Percentiles rank a stretch among this genome's conserved stretches.
Evolutionary conservation across 2,329 filamentous ascomycete genomes (phyloP).

Genomic region (Cytospora piceae): DNA sequence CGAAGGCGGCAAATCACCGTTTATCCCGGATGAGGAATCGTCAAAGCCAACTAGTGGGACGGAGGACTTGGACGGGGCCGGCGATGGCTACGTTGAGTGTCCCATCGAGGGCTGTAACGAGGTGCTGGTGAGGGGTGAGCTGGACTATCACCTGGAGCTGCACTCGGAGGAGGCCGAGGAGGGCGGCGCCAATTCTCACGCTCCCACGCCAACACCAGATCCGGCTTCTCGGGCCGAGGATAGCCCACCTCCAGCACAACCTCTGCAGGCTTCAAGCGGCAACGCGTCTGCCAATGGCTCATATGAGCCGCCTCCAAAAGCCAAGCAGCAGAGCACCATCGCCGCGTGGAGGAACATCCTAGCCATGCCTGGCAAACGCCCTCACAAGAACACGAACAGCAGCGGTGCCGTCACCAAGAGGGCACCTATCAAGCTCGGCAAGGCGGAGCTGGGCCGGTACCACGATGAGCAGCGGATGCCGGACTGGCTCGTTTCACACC

Average conservation of each 20-base stretch:
- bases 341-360: constrained; percentile 29
- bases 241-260: not conserved
- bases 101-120: constrained; percentile 63
- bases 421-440: constrained; percentile 39
- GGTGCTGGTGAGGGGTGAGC: constrained; percentile 53
- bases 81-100: constrained; percentile 54
- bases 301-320: constrained; percentile 18
- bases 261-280: not conserved
- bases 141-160: constrained; percentile 63
- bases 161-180: constrained; percentile 57
- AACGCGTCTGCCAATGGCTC: constrained; percentile 15
- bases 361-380: constrained; percentile 25
- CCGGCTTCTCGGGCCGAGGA: not conserved
- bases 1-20: constrained; percentile 35
- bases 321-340: constrained; percentile 27
- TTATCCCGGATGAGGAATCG: constrained; percentile 28
- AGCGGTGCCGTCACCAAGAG: constrained; percentile 14
- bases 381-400: constrained; percentile 22
- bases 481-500: constrained; percentile 63
- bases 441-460: constrained; percentile 71
- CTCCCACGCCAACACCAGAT: constrained; percentile 15
- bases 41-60: constrained; percentile 30
- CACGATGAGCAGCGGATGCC: constrained; percentile 78
- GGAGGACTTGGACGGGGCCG: constrained; percentile 32
- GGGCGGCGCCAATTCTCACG: constrained; percentile 33